Conservation (phyloP, 768 basidiomycete genomes). For the Phallus indusiatus region DNA sequence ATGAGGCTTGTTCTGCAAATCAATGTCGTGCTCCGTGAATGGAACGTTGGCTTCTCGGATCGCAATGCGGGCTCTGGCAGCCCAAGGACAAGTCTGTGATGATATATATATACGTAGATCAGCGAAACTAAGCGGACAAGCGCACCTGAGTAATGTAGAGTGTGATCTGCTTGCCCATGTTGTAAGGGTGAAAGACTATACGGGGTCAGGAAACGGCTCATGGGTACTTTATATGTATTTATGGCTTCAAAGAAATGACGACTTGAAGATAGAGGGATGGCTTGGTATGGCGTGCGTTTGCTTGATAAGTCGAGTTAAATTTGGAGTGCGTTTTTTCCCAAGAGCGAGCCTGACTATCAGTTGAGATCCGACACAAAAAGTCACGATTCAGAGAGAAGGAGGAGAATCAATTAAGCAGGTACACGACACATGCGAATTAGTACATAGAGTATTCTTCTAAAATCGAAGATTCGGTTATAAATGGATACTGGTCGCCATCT, state of each 20-base stretch:
- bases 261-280: not conserved
- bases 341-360: too few species aligned
- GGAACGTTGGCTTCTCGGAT: conserved; percentile 44
- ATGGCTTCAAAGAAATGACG: not conserved
- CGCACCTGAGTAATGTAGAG: not conserved
- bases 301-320: not conserved
- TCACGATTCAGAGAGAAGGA: too few species aligned
- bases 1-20: conserved; percentile 55
- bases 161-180: not conserved
- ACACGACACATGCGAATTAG: too few species aligned
- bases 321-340: not conserved
- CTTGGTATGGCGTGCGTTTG: not conserved
- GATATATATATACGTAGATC: not conserved
- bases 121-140: not conserved
- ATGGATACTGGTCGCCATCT: too few species aligned
- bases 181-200: not conserved
- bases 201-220: too few species aligned
- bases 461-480: too few species aligned
- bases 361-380: too few species aligned
- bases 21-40: conserved; percentile 46
- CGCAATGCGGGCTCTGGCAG: conserved; percentile 51
- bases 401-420: too few species aligned
- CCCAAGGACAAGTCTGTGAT: conserved; percentile 49
- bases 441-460: too few species aligned
- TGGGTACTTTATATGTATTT: too few species aligned